These are phyloP conservation scores for Aspergillus fructus DNA, from an alignment of 2,329 filamentous ascomycete species.

Conservation along the genomic window DNA sequence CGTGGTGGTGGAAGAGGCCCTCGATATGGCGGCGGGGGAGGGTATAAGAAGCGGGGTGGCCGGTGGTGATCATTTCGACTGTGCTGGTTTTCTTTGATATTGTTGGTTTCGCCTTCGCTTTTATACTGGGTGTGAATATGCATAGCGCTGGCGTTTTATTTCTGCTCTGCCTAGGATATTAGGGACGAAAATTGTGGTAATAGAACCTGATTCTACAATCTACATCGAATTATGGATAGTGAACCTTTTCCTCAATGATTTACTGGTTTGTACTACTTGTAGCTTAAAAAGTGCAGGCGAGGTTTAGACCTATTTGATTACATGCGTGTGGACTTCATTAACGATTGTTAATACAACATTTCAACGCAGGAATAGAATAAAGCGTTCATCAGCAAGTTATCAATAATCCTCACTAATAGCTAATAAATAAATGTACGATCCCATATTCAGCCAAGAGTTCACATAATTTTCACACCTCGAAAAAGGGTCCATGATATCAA, in stretches of 20 bases:
- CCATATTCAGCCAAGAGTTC: conserved; percentile 9
- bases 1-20: conserved; percentile 46
- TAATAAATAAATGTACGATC: conserved; percentile 11
- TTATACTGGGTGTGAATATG: conserved; percentile 26
- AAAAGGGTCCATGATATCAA: conserved; percentile 8
- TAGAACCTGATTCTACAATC: conserved; percentile 13
- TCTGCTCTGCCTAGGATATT: conserved; percentile 25
- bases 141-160: conserved; percentile 45
- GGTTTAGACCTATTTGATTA: background rate
- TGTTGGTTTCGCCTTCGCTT: conserved; percentile 10
- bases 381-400: background rate
- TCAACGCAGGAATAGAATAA: background rate
- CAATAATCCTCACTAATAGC: background rate
- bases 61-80: conserved; percentile 34
- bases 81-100: background rate
- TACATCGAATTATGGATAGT: background rate
- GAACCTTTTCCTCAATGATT: background rate
- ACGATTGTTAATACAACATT: background rate
- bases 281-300: background rate
- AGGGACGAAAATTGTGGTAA: conserved; percentile 23
- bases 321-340: background rate
- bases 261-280: background rate
- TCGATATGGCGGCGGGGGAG: conserved; percentile 48
- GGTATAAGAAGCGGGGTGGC: conserved; percentile 44
- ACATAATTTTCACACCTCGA: conserved; percentile 6